Evolutionary conservation across 1,284 basidiomycete species (phyloP), one percentile per base, ranked within the genome.

Genomic region (Ceratobasidium sp.): DNA sequence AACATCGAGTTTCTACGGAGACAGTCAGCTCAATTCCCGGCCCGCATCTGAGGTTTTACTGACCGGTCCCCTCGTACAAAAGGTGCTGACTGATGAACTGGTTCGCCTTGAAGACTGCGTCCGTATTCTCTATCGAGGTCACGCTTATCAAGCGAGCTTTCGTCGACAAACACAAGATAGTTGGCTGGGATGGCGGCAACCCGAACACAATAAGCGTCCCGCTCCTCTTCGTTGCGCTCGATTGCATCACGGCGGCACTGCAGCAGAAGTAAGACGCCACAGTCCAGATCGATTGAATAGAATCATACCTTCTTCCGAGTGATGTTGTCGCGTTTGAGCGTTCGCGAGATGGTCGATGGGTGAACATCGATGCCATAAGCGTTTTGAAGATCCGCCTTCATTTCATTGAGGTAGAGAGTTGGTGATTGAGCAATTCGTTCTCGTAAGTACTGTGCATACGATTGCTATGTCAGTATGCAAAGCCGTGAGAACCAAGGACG

Each of bases 101-200:
- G 48, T 21, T 67, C n/a, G 32, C 75, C 76, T 8, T 52, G 71
- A 4, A 43, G 41, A 23, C 67, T 57, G 60, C 67, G 70, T 28
- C 53, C 74, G 36, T 73, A 39, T 12, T 58, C n/a, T 16, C 72
- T 32, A 36, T 46, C 45, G 8, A 72, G 58, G 5, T 75, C 69
- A 18, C 64, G 46, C 18, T 58, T 14, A 46, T 76, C 71, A 53
- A 71, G 43, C 5, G 64, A 45, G 18, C 57, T 74, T 50, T 76
- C 72, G 55, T 76, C 74, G 26, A 75, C 62, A 71, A 76, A 76
- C 9, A 76, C 75, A 14, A 76, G 72, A n/a, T 71, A 62, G 12
- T 75, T 26, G 14, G 75, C 52, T 57, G 23, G 52, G 18, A 48
- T 75, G 64, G 23, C 26, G 16, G 39, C 14, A 3, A 32, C n/a